A percentile compares a stretch with the other conserved stretches of the same genome.
phyloP scores from a whole-genome alignment of 2,329 filamentous ascomycete genomes.

The Colletotrichum karsti region DNA sequence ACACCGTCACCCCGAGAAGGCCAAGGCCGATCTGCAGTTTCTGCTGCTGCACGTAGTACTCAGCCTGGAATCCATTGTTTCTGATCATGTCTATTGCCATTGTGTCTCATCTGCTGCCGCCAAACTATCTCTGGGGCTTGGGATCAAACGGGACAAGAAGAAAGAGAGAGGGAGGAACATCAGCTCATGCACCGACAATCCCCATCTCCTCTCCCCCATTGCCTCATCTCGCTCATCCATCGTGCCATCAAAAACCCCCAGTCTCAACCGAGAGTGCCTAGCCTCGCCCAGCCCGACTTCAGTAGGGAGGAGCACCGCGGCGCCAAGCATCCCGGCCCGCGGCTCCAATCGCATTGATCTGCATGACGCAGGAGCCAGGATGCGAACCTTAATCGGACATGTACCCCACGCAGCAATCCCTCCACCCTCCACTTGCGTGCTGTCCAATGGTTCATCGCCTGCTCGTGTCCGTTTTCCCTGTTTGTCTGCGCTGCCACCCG shows the following conservation, averaged over 20 bases:
- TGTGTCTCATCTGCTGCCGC: not conserved
- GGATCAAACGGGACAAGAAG: too few species aligned
- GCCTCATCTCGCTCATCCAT: conserved; percentile 13
- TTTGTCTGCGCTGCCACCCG: not conserved
- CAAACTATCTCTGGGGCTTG: not conserved
- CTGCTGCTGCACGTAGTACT: too few species aligned
- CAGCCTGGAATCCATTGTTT: not conserved
- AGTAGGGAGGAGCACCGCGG: conserved; percentile 13
- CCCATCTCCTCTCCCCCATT: conserved; percentile 3
- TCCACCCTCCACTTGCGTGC: not conserved
- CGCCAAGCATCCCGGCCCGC: conserved; percentile 23
- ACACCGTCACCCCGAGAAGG: too few species aligned
- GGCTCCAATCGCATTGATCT: conserved; percentile 26
- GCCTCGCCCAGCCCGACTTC: conserved; percentile 7
- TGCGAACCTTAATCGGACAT: conserved; percentile 29
- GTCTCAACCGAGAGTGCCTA: conserved; percentile 5
- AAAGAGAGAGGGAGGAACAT: not conserved
- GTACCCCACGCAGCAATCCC: conserved; percentile 21
- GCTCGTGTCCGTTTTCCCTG: conserved; percentile 5
- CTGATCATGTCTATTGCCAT: not conserved
- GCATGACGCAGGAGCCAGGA: conserved; percentile 29
- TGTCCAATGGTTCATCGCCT: not conserved
- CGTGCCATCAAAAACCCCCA: conserved; percentile 7
- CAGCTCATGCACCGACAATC: conserved; percentile 8
- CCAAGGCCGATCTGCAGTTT: too few species aligned